Evolutionary conservation across 768 basidiomycete species (phyloP), one percentile per base, ranked within the genome.

Genomic region (Pleurotus tuoliensis): DNA sequence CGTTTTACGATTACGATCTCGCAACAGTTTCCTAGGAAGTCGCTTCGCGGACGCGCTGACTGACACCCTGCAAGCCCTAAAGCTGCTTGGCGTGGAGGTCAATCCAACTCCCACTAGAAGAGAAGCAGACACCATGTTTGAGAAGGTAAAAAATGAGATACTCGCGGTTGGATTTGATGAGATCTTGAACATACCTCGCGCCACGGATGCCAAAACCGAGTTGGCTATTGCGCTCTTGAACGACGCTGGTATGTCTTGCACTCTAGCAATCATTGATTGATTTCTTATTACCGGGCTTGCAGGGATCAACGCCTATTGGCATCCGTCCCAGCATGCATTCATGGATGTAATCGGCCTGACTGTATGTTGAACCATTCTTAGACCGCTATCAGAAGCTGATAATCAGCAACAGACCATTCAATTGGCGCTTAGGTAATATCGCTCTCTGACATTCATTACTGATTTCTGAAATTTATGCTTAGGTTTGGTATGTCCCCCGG

Each of bases 281-380:
- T 15, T 30, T 45, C 39, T 9, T 34, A 57, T 18, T 37, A 9
- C 12, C 25, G 37, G 20, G 18, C 49, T 15, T 46, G 27, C 48
- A 86, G 85, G 84, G 4, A 80, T 81, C 25, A 85, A 86, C 65
- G 86, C 87, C 9, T 88, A 88, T 62, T 89, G 87, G 87, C 85
- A 80, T 61, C 75, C 80, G 11, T 73, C 76, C 1, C 69, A 77
- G 8, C 76, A 77, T 52, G 78, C 79, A 1, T 83, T 87, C 61
- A 70, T 77, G 8, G 86, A 86, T 65, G 71, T 84, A 15, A 82
- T 88, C 48, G 87, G 87, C 13, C 70, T 87, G 41, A 87, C 83
- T 61, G 87, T 87, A 56, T 44, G 81, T 71, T 25, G 30, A 11
- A 34, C 8, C 30, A 9, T 25, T 47, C 55, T 24, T 51, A 39